These are phyloP conservation scores for Ophiocordyceps sinensis DNA, from an alignment of 2,329 filamentous ascomycete genomes.

Conservation along the genomic window DNA sequence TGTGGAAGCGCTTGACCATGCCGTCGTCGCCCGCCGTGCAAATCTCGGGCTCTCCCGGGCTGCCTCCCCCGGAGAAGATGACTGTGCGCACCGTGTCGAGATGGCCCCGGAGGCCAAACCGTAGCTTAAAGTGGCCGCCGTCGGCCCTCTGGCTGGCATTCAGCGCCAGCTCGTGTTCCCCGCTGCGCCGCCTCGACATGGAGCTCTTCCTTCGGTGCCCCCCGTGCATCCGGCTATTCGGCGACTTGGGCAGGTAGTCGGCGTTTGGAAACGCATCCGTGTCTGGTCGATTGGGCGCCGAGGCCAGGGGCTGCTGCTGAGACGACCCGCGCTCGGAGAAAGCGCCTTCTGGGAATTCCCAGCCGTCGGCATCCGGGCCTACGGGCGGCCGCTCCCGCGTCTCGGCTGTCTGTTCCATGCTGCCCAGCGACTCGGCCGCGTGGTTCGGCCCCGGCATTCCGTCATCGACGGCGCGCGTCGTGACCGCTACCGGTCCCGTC, in stretches of 20 bases:
- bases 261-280: conserved; percentile 78
- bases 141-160: conserved; percentile 47
- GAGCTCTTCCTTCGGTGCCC: conserved; percentile 72
- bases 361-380: conserved; percentile 53
- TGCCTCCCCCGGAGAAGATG: conserved; percentile 93
- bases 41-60: conserved; percentile 88
- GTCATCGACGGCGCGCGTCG: conserved; percentile 20
- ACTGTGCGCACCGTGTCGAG: conserved; percentile 87
- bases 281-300: conserved; percentile 54
- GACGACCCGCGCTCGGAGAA: conserved; percentile 39
- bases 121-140: conserved; percentile 71
- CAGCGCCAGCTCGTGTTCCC: conserved; percentile 49
- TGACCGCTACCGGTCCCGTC: conserved; percentile 17
- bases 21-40: conserved; percentile 94
- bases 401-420: conserved; percentile 25
- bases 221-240: conserved; percentile 45
- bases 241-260: conserved; percentile 68
- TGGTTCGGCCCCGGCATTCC: conserved; percentile 19
- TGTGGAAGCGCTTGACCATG: conserved; percentile 91
- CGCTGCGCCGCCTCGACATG: conserved; percentile 54
- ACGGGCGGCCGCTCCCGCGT: conserved; percentile 29
- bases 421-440: conserved; percentile 22
- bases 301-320: conserved; percentile 28
- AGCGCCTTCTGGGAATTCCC: conserved; percentile 83
- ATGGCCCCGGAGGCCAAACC: conserved; percentile 83